Conservation (phyloP, 768 basidiomycete species). For the Hydnum rufescens region DNA sequence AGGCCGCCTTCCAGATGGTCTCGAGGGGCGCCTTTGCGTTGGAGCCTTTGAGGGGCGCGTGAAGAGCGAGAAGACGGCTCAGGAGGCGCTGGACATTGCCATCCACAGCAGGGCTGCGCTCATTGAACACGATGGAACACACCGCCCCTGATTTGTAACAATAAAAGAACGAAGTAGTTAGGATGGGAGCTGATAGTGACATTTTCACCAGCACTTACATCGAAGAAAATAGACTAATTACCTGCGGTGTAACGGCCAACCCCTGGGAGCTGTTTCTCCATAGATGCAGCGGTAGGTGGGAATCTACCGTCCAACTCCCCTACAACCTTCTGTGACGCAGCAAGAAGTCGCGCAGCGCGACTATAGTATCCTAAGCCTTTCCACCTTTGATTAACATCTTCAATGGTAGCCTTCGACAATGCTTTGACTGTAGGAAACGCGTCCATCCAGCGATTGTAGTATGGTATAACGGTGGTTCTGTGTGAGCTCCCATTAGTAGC, state of each 20-base stretch:
- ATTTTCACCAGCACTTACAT: not conserved
- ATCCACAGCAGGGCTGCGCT: conserved; percentile 67
- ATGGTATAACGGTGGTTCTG: conserved; percentile 65
- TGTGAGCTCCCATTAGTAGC: not conserved
- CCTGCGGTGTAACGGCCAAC: conserved; percentile 82
- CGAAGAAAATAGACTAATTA: conserved; percentile 20
- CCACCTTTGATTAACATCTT: conserved; percentile 79
- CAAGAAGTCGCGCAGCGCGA: conserved; percentile 60
- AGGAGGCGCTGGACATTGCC: conserved; percentile 81
- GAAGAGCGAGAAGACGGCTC: conserved; percentile 61
- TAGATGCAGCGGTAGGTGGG: conserved; percentile 57
- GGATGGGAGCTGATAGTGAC: too few species aligned
- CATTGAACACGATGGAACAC: conserved; percentile 68
- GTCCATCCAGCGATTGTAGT: conserved; percentile 76
- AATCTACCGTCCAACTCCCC: conserved; percentile 44
- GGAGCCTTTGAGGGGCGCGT: conserved; percentile 47
- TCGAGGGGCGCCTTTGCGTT: conserved; percentile 49
- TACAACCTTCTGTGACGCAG: conserved; percentile 66
- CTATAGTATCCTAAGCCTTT: conserved; percentile 86
- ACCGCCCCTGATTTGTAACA: conserved; percentile 26
- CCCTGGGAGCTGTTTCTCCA: conserved; percentile 72
- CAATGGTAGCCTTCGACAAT: conserved; percentile 54
- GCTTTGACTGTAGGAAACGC: conserved; percentile 65
- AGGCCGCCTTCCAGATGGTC: conserved; percentile 65
- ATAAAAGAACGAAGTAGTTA: not conserved